Evolutionary conservation across 306 rosid species (phyloP).

Genomic region (Sesbania bispinosa): DNA sequence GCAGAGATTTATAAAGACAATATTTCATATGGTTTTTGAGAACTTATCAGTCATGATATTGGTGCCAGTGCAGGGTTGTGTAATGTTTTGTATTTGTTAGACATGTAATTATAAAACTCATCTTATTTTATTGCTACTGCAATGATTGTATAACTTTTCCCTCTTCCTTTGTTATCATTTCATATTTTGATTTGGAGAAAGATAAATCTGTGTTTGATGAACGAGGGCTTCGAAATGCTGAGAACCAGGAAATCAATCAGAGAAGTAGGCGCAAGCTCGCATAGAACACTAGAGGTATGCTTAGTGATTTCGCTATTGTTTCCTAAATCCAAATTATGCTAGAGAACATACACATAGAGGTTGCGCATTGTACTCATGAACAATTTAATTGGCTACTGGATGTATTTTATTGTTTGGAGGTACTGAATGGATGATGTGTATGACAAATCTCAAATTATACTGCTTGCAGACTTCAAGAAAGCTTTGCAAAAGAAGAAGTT

Average conservation of each 20-base stretch:
- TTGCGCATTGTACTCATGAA: not conserved
- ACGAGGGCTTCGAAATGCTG: conserved; percentile 91
- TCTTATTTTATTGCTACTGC: not conserved
- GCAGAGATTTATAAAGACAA: too few species aligned
- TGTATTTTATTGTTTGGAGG: not conserved
- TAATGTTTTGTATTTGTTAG: too few species aligned
- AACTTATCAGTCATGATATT: too few species aligned
- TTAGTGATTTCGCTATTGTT: not conserved
- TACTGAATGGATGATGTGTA: not conserved
- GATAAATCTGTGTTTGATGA: conserved; percentile 84
- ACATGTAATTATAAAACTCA: too few species aligned
- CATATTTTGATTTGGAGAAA: conserved; percentile 94
- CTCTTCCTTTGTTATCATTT: not conserved
- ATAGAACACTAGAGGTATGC: conserved; percentile 84
- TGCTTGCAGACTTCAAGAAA: conserved; percentile 77
- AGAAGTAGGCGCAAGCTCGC: conserved; percentile 96
- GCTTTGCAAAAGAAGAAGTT: conserved; percentile 75
- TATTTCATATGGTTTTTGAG: too few species aligned
- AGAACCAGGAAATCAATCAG: conserved; percentile 97
- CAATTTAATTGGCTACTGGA: not conserved
- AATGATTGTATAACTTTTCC: not conserved
- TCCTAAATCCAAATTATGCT: conserved; percentile 12
- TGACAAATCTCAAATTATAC: conserved; percentile 21
- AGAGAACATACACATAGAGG: not conserved
- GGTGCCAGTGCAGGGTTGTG: too few species aligned